Evolutionary conservation across 176 grass and related monocot species (phyloP), one percentile per base, ranked within the genome.

Genomic region (Poa annua): DNA sequence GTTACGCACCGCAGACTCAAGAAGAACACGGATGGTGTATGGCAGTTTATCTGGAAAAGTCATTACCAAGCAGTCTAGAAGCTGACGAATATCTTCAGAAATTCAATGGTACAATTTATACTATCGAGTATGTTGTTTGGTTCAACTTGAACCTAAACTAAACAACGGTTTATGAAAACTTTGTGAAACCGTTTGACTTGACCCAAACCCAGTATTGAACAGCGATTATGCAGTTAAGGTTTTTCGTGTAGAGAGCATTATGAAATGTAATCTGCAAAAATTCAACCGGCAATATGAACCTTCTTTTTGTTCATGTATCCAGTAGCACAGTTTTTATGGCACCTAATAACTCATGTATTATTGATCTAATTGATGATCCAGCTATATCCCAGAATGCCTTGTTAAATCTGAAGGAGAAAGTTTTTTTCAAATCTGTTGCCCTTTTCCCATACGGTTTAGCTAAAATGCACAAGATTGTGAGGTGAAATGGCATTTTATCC

Each of bases 1-100:
- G 16, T 74, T 74, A 33, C 71, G 25, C 15, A 74, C 25, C 8
- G 25, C 45, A 19, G 45, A 74, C 26, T 74, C 71, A 11, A 74
- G 71, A 74, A 74, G 71, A 32, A 74, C 71, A 20, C 8, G 25
- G 15, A 74, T 74, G 24, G 71, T 74, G 45, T 74, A 74, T 74
- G 44, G 44, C 3, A 74, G 24, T 32, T 29, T 74, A 74, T 74
- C 45, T 74, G 15, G 12, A 50, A 10, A 74, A 74, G 12, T 25
- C 70, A 74, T 25, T 22, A 32, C 24, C 24, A 74, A 74, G 44
- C 7, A 50, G 15, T 66, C 33, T 36, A 9, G 10, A 4, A 66
- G 3, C 6, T 66, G 33, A 66, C 34, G 16, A 36, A 45, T 13
- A 13, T 48, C 45, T 48, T 1, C 47, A 49, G 13, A 11, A 14